Percentiles rank a stretch among this genome's conserved stretches.
These are phyloP conservation scores for Pascua guehoae DNA, from an alignment of 1,284 basidiomycete genomes.

Conservation along the genomic window DNA sequence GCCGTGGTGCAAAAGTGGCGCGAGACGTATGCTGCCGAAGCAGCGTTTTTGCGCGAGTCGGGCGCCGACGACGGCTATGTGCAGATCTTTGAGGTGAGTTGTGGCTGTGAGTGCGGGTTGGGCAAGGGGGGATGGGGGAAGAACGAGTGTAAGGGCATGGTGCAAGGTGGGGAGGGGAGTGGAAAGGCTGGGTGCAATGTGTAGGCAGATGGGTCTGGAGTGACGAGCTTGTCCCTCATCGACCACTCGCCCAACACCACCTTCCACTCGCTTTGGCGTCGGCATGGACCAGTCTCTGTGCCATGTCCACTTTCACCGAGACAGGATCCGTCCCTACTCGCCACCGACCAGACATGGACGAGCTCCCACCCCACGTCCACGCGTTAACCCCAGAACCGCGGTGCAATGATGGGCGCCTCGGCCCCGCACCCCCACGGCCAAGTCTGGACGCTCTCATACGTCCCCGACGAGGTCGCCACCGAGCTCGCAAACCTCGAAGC, in stretches of 20 bases:
- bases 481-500: slow-evolving; percentile 61
- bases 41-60: slow-evolving; percentile 42
- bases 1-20: slow-evolving; percentile 74
- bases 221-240: no score
- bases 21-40: slow-evolving; percentile 62
- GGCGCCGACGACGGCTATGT: slow-evolving; percentile 63
- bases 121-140: no score
- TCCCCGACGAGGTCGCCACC: slow-evolving; percentile 67
- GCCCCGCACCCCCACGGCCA: slow-evolving; percentile 96
- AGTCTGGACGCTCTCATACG: slow-evolving; percentile 73
- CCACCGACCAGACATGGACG: neutral
- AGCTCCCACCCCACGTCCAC: neutral
- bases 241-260: no score
- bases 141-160: no score
- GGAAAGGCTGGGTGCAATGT: no score
- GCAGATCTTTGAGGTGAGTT: slow-evolving; percentile 77
- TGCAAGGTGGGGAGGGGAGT: no score
- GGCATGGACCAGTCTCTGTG: no score
- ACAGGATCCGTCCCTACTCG: no score
- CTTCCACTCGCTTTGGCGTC: no score
- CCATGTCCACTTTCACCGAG: no score
- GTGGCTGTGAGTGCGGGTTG: no score
- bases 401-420: slow-evolving; percentile 91
- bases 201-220: no score
- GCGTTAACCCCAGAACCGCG: slow-evolving; percentile 69